Base-by-base conservation (phyloP, 108 stramenopile species). In the Pseudonitzschia delicatissima region DNA sequence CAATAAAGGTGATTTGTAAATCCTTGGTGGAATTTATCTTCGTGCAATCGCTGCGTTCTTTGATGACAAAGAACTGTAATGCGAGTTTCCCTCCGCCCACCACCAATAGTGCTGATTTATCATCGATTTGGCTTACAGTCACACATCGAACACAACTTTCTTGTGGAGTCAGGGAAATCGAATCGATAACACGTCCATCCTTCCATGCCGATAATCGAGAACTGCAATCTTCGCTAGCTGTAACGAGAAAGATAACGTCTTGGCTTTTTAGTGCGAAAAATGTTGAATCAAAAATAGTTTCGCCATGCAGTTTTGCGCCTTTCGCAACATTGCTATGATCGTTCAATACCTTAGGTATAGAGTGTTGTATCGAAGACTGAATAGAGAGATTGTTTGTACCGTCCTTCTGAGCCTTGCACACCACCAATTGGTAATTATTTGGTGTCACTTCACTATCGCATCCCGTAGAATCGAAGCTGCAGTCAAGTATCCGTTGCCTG, bases 81-180 rank as follows among this genome's bases (percentile, higher is more conserved):
- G 52, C 72, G 3, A 92, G 76, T 48, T 92, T 87, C 1, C 85
- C 87, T 37, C 90, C 90, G 17, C 84, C 84, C 23, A 82, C 67
- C 2, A 84, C 84, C 15, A 92, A 55, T 12, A 92, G 37, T 15
- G 78, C 65, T 27, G 73, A 62, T 27, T 57, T 20, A 1, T 62
- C 64, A 28, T 55, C 64, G 27, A 59, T 34, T 60, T 57, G 49
- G 25, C 82, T 85, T 13, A 71, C 52, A 45, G 80, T 77, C 29
- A 92, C 84, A 26, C 85, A 82, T 29, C 87, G 71, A n/a, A 85
- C 82, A 64, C 90, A 86, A 65, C 84, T 82, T 39, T 82, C 86
- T 44, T 88, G 87, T 2, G 85, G 84, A n/a, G 82, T 84, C 27
- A 92, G 58, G 2, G 51, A 61, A 39, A 53, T 62, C 4, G 77